phyloP scores from a whole-genome alignment of 148 eudicot species.

The Talinum fruticosum region DNA sequence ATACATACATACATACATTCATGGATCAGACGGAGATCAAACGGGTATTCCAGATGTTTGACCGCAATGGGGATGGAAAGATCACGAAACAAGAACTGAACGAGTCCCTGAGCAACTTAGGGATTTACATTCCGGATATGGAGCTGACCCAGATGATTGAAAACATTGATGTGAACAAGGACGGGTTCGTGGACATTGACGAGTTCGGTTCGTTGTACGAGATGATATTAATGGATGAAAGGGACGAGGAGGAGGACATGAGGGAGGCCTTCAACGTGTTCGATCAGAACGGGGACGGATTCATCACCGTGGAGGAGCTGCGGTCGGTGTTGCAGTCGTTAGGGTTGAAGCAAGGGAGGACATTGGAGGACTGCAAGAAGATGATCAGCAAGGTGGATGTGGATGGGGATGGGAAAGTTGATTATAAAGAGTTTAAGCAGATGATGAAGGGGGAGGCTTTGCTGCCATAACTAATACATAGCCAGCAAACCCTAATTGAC shows the following conservation, averaged over 20 bases:
- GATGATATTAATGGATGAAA: constrained; percentile 65
- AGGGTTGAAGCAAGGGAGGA: constrained; percentile 81
- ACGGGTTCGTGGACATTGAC: constrained; percentile 71
- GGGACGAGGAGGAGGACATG: constrained; percentile 84
- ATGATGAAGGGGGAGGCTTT: constrained; percentile 97
- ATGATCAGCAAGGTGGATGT: constrained; percentile 85
- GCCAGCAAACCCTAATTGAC: neutral
- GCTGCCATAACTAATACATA: constrained; percentile 33
- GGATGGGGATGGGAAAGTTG: constrained; percentile 85
- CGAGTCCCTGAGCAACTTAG: constrained; percentile 57
- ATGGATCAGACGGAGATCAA: constrained; percentile 71
- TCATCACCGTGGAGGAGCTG: constrained; percentile 77
- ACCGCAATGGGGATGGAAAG: constrained; percentile 73
- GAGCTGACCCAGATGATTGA: constrained; percentile 75
- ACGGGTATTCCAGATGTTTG: constrained; percentile 75
- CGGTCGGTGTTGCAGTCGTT: constrained; percentile 68
- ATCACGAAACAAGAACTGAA: constrained; percentile 58
- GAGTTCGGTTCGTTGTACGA: constrained; percentile 69
- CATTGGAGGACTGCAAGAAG: constrained; percentile 69
- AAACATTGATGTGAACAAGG: constrained; percentile 62
- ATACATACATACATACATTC: neutral
- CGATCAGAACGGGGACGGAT: constrained; percentile 88
- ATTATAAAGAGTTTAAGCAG: constrained; percentile 68
- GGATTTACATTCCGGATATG: constrained; percentile 59
- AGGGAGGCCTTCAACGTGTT: constrained; percentile 91